Percentiles rank a stretch among this genome's conserved stretches.
Evolutionary conservation across 148 eudicot genomes (phyloP).

Genomic region (Vaccinium macrocarpon): DNA sequence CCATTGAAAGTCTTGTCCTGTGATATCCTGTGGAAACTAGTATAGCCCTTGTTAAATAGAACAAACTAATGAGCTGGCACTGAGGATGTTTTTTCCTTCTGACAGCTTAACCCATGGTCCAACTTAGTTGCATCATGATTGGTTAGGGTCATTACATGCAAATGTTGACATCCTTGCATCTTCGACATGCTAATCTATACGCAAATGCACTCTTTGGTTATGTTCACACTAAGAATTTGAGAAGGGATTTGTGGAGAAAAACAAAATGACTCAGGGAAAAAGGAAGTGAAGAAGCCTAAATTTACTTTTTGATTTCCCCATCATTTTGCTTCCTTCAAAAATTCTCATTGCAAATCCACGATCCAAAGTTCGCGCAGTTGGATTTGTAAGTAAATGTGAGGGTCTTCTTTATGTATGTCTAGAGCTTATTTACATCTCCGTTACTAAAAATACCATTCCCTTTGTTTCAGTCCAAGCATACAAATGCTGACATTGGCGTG

Average conservation of each 20-base stretch:
- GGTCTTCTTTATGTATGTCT: too few species aligned
- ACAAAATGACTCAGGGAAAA: neutral
- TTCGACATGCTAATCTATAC: neutral
- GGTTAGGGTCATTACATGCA: neutral
- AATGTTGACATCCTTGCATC: neutral
- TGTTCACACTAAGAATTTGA: neutral
- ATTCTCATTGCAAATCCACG: neutral
- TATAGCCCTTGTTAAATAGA: neutral
- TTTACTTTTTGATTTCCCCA: neutral
- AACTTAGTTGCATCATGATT: neutral
- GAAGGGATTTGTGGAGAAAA: neutral
- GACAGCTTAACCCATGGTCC: neutral
- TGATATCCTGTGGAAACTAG: neutral
- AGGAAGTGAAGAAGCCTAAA: neutral
- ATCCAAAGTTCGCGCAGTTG: too few species aligned
- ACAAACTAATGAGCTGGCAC: neutral
- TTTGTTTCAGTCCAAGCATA: neutral
- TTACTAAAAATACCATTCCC: too few species aligned
- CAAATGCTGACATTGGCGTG: neutral
- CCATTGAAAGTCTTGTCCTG: neutral
- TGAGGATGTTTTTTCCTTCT: neutral
- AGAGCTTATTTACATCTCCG: too few species aligned
- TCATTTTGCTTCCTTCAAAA: neutral
- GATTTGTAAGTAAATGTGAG: too few species aligned
- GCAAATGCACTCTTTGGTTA: neutral